phyloP scores from a whole-genome alignment of 1,284 basidiomycete species.

The Fistulina hepatica region DNA sequence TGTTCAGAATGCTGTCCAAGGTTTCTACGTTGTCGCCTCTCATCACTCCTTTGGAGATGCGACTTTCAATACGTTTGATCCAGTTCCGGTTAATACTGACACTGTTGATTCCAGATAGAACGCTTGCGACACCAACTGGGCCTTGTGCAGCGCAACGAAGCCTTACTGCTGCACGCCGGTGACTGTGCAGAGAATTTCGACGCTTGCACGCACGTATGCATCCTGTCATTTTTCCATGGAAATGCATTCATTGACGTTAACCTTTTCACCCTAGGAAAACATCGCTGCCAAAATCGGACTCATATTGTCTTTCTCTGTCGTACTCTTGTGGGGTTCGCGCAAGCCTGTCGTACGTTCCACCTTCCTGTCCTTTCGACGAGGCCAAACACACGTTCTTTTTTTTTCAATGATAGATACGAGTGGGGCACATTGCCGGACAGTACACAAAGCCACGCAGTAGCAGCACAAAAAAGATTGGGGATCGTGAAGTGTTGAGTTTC shows the following conservation, averaged over 20 bases:
- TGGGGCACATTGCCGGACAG: slow-evolving; percentile 90
- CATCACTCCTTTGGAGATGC: slow-evolving; percentile 81
- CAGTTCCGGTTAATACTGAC: slow-evolving; percentile 6
- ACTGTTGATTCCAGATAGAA: slow-evolving; percentile 56
- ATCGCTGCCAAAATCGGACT: slow-evolving; percentile 92
- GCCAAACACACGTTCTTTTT: slow-evolving; percentile 1
- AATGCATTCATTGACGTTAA: slow-evolving; percentile 7
- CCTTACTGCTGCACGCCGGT: slow-evolving; percentile 92
- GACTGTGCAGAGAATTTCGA: slow-evolving; percentile 96
- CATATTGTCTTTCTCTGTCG: slow-evolving; percentile 90
- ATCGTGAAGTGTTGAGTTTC: slow-evolving; percentile 68
- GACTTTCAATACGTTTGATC: slow-evolving; percentile 14
- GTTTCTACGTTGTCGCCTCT: slow-evolving; percentile 73
- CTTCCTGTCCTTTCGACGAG: slow-evolving; percentile 7
- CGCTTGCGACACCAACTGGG: slow-evolving; percentile 71
- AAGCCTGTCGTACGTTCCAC: slow-evolving; percentile 74
- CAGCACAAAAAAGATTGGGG: slow-evolving; percentile 67
- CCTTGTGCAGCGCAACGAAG: slow-evolving; percentile 77
- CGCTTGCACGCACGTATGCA: slow-evolving; percentile 73
- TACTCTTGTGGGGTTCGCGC: slow-evolving; percentile 88
- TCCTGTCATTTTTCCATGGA: too few relatives aligned
- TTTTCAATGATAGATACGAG: slow-evolving; percentile 46
- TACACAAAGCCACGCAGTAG: slow-evolving; percentile 95
- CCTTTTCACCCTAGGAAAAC: slow-evolving; percentile 50
- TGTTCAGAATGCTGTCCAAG: slow-evolving; percentile 60